A percentile compares a stretch with the other conserved stretches of the same genome.
These are phyloP conservation scores for Beauveria caledonica DNA, from an alignment of 2,329 filamentous ascomycete genomes.

Conservation along the genomic window DNA sequence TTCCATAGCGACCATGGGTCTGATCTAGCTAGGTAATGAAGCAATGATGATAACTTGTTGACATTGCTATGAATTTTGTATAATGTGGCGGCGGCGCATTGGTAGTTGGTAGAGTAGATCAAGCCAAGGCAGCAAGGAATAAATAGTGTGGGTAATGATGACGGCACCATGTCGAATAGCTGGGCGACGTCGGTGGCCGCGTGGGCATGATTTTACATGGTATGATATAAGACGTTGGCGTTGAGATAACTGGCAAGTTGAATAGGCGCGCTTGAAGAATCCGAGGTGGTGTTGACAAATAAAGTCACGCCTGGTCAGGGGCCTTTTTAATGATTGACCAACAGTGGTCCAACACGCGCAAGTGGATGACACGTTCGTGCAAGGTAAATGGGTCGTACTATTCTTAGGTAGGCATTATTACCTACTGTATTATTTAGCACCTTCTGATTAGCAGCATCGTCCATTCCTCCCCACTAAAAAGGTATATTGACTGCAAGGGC, in stretches of 20 bases:
- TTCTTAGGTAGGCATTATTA: not conserved
- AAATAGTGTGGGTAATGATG: conserved; percentile 6
- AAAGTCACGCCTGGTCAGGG: too few species aligned
- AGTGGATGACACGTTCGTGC: too few species aligned
- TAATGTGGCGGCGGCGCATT: not conserved
- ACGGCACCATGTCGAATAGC: not conserved
- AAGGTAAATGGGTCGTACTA: not conserved
- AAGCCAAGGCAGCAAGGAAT: not conserved
- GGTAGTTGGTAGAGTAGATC: not conserved
- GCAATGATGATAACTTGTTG: not conserved
- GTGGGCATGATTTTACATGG: not conserved
- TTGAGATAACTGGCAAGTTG: too few species aligned
- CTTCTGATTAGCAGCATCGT: not conserved
- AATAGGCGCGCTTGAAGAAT: too few species aligned
- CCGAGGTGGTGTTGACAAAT: too few species aligned
- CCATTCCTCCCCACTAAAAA: not conserved
- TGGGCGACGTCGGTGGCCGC: not conserved
- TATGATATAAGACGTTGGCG: too few species aligned
- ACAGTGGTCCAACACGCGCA: not conserved
- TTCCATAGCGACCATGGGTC: not conserved
- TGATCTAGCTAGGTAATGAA: conserved; percentile 4
- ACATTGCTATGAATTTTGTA: not conserved
- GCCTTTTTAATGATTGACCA: not conserved
- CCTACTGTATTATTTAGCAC: not conserved
- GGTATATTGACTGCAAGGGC: not conserved